Conservation (phyloP, 768 basidiomycete species). For the Glaciozyma martinii region DNA sequence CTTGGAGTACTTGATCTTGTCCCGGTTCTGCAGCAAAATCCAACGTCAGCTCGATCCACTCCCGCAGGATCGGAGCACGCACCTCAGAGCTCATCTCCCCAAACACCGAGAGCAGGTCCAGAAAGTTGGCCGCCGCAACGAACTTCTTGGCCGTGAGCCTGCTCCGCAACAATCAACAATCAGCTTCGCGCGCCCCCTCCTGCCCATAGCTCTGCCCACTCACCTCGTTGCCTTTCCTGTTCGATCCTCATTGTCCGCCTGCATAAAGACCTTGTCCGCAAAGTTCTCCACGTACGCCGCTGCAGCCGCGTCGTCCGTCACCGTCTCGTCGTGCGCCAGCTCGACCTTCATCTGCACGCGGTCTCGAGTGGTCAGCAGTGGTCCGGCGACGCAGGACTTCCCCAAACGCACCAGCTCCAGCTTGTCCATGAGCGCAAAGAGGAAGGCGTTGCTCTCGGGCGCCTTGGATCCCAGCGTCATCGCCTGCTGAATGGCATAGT, state of each 20-base stretch:
- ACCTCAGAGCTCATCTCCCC: conserved; percentile 54
- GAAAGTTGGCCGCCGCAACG: conserved; percentile 85
- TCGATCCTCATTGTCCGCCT: conserved; percentile 86
- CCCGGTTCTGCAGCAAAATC: conserved; percentile 53
- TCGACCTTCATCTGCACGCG: conserved; percentile 56
- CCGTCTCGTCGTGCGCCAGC: conserved; percentile 64
- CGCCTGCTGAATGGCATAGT: conserved; percentile 82
- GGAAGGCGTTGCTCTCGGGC: conserved; percentile 60
- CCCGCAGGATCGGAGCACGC: conserved; percentile 27
- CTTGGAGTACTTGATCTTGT: conserved; percentile 85
- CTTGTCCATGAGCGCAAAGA: conserved; percentile 61
- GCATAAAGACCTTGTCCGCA: conserved; percentile 74
- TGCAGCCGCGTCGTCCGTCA: conserved; percentile 71
- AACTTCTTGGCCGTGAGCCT: conserved; percentile 91
- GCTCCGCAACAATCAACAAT: not conserved
- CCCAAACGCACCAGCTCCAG: conserved; percentile 54
- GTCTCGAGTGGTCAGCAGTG: not conserved
- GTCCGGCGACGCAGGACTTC: not conserved
- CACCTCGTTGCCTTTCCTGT: conserved; percentile 66
- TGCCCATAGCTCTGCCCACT: conserved; percentile 20
- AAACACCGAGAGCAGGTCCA: conserved; percentile 76
- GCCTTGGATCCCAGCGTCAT: conserved; percentile 56
- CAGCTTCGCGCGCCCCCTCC: not conserved
- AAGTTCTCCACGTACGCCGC: conserved; percentile 92
- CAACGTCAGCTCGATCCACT: not conserved